These are phyloP conservation scores for Agastache rugosa DNA, from an alignment of 257 asterid genomes.

Conservation along the genomic window DNA sequence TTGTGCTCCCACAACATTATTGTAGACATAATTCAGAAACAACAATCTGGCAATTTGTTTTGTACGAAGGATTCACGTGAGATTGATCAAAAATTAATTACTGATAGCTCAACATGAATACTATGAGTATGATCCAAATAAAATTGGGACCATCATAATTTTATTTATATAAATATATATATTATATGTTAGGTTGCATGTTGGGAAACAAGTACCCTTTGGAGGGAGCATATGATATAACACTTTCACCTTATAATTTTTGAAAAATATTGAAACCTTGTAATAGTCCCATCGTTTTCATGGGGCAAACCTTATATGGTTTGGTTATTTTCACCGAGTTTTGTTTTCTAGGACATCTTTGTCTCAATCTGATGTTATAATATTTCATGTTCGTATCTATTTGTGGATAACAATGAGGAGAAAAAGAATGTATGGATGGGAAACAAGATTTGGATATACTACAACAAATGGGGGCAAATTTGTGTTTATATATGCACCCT, in stretches of 20 bases:
- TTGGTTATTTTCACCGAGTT: slow-evolving; percentile 37
- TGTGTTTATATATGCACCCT: not conserved
- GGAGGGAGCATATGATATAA: slow-evolving; percentile 39
- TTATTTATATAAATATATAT: not conserved
- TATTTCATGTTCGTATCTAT: slow-evolving; percentile 24
- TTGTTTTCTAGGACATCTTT: slow-evolving; percentile 16
- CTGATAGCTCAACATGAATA: slow-evolving; percentile 35
- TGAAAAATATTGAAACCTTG: slow-evolving; percentile 25
- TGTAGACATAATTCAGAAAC: slow-evolving; percentile 22
- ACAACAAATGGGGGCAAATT: not conserved
- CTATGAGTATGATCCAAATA: not conserved
- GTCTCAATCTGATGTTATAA: slow-evolving; percentile 3
- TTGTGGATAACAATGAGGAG: not conserved
- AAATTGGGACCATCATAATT: slow-evolving; percentile 37
- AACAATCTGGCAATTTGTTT: slow-evolving; percentile 29
- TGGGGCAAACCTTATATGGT: slow-evolving; percentile 32
- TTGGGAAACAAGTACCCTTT: slow-evolving; percentile 44
- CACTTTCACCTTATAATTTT: slow-evolving; percentile 22
- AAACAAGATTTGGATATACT: not conserved
- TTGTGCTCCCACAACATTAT: slow-evolving; percentile 9
- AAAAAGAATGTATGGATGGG: not conserved
- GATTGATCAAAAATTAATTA: slow-evolving; percentile 18
- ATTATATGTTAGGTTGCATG: slow-evolving; percentile 28
- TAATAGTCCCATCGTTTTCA: slow-evolving; percentile 46
- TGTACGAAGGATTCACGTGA: slow-evolving; percentile 40